phyloP scores from a whole-genome alignment of 1,284 basidiomycete species.

The Ceratorhiza oryzae-sativae region DNA sequence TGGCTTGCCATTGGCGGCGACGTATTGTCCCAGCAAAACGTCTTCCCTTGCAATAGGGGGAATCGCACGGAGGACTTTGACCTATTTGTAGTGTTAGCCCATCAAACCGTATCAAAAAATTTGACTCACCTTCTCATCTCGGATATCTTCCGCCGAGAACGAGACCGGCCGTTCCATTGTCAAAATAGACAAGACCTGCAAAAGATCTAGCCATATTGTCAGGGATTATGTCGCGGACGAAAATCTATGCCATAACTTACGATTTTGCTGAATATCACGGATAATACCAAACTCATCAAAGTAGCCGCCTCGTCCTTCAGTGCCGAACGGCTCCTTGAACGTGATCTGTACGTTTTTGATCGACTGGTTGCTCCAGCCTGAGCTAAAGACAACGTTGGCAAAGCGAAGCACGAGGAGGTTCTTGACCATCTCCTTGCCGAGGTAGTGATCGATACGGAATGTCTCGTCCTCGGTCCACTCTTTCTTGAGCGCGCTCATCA shows the following conservation, averaged over 20 bases:
- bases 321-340: constrained; percentile 98
- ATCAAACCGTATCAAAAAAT: not conserved
- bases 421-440: constrained; percentile 99
- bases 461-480: constrained; percentile 96
- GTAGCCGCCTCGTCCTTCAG: constrained; percentile 96
- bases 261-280: constrained; percentile 94
- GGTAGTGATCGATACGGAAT: constrained; percentile 97
- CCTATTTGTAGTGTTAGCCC: constrained; percentile 57
- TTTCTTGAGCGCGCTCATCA: constrained; percentile 80
- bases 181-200: constrained; percentile 90
- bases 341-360: constrained; percentile 97
- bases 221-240: constrained; percentile 13
- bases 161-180: constrained; percentile 99
- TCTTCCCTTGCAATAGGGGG: constrained; percentile 80
- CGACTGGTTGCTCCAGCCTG: constrained; percentile 91
- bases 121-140: constrained; percentile 86
- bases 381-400: constrained; percentile 86
- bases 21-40: constrained; percentile 91
- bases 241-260: constrained; percentile 59
- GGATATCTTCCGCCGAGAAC: constrained; percentile 93
- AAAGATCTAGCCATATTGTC: constrained; percentile 66
- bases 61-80: constrained; percentile 92
- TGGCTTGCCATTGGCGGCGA: constrained; percentile 85
- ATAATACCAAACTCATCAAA: constrained; percentile 99
- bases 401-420: constrained; percentile 94